Evolutionary conservation across 164 flowering plant genomes (phyloP).

Genomic region (Annona squamosa): DNA sequence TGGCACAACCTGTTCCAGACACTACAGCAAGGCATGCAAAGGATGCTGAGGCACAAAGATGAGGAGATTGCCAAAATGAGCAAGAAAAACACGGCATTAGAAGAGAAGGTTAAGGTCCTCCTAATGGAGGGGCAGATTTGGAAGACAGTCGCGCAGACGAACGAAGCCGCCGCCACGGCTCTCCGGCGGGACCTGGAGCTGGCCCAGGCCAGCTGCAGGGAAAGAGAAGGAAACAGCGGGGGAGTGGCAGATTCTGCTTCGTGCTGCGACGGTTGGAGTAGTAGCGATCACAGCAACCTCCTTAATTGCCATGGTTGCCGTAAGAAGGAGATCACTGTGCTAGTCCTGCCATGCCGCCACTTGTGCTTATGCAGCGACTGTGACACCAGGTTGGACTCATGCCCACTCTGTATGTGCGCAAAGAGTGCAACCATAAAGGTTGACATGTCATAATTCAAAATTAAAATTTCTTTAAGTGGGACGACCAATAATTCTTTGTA

Average conservation of each 20-base stretch:
- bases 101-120: slow-evolving; percentile 11
- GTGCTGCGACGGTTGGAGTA: not conserved
- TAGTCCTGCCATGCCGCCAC: slow-evolving; percentile 5
- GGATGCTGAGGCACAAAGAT: slow-evolving; percentile 8
- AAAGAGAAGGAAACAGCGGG: slow-evolving; percentile 2
- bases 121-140: slow-evolving; percentile 12
- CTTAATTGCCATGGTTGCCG: slow-evolving; percentile 2
- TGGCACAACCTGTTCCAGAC: slow-evolving; percentile 1
- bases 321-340: not conserved
- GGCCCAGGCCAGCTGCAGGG: not conserved
- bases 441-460: not conserved
- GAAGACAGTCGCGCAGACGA: slow-evolving; percentile 6
- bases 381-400: not conserved
- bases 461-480: not conserved
- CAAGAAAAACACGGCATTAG: slow-evolving; percentile 7
- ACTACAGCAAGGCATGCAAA: slow-evolving; percentile 8
- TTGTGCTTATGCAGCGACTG: slow-evolving; percentile 6
- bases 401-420: slow-evolving; percentile 4
- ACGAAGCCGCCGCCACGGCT: slow-evolving; percentile 9
- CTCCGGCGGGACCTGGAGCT: slow-evolving; percentile 14
- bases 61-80: slow-evolving; percentile 10
- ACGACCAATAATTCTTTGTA: not conserved
- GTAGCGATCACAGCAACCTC: not conserved
- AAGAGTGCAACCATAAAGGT: slow-evolving; percentile 5
- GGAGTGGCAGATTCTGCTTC: slow-evolving; percentile 2